phyloP scores from a whole-genome alignment of 495 filamentous ascomycete species.

The Penicillium simplicissimum region DNA sequence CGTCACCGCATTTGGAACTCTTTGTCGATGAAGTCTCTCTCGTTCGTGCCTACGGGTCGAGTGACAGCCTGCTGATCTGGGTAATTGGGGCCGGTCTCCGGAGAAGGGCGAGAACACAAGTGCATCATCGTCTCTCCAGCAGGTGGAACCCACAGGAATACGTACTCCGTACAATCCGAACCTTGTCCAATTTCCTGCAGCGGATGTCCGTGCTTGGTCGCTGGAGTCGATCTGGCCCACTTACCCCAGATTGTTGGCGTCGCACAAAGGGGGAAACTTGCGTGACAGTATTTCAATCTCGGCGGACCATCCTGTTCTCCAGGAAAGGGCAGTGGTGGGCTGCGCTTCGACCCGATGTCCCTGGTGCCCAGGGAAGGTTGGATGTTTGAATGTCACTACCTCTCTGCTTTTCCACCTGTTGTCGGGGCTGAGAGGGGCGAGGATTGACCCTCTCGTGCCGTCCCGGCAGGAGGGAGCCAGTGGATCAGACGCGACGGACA shows the following conservation, averaged over 20 bases:
- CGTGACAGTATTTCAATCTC: slow-evolving; percentile 21
- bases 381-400: neutral
- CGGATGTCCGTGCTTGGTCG: slow-evolving; percentile 41
- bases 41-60: slow-evolving; percentile 2
- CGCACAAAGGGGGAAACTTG: slow-evolving; percentile 19
- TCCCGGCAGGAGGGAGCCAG: neutral
- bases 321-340: slow-evolving; percentile 1
- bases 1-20: neutral
- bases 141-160: slow-evolving; percentile 8
- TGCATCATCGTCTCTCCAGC: slow-evolving; percentile 3
- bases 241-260: slow-evolving; percentile 45
- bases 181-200: slow-evolving; percentile 35
- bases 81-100: neutral
- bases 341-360: slow-evolving; percentile 11
- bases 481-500: neutral
- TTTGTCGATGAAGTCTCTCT: neutral
- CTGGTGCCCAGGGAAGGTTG: neutral
- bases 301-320: slow-evolving; percentile 13
- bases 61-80: slow-evolving; percentile 15
- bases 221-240: slow-evolving; percentile 44
- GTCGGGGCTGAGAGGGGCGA: neutral
- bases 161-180: slow-evolving; percentile 15
- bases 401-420: neutral
- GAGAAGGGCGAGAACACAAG: neutral
- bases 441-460: slow-evolving; percentile 6